phyloP scores from a whole-genome alignment of 2,329 filamentous ascomycete species.

The Mycosphaerelloides madeirae region DNA sequence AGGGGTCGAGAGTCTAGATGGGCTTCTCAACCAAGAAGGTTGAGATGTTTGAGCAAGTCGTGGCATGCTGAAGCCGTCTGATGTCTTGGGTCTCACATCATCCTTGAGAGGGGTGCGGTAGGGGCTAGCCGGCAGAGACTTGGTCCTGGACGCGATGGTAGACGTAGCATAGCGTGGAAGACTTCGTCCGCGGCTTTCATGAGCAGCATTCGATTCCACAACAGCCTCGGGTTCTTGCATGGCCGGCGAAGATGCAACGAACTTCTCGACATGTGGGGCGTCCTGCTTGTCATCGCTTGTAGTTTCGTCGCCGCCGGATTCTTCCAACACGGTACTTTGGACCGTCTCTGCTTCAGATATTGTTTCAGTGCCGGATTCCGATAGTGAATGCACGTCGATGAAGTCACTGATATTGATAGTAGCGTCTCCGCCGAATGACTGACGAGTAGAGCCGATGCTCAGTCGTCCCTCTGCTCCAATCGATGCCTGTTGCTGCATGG shows the following conservation, averaged over 20 bases:
- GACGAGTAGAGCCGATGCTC: background rate
- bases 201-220: too few species aligned
- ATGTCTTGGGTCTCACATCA: slow-evolving; percentile 24
- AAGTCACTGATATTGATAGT: slow-evolving; percentile 30
- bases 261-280: slow-evolving; percentile 3
- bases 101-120: slow-evolving; percentile 15
- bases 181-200: background rate
- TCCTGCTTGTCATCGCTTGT: slow-evolving; percentile 3
- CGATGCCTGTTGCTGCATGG: background rate
- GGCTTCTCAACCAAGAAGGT: background rate
- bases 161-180: slow-evolving; percentile 30
- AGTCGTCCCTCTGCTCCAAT: background rate
- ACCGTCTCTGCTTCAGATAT: background rate
- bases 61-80: slow-evolving; percentile 27
- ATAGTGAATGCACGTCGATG: slow-evolving; percentile 24
- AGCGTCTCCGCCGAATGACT: slow-evolving; percentile 13
- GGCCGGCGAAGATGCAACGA: too few species aligned
- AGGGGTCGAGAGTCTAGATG: slow-evolving; percentile 1
- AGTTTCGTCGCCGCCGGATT: background rate
- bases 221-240: too few species aligned
- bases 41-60: slow-evolving; percentile 5
- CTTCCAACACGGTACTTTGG: background rate
- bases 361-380: slow-evolving; percentile 8
- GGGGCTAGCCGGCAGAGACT: slow-evolving; percentile 27
- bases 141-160: slow-evolving; percentile 31